Base-by-base conservation (phyloP, 139 green algal species). In the Tetradesmus obliquus region DNA sequence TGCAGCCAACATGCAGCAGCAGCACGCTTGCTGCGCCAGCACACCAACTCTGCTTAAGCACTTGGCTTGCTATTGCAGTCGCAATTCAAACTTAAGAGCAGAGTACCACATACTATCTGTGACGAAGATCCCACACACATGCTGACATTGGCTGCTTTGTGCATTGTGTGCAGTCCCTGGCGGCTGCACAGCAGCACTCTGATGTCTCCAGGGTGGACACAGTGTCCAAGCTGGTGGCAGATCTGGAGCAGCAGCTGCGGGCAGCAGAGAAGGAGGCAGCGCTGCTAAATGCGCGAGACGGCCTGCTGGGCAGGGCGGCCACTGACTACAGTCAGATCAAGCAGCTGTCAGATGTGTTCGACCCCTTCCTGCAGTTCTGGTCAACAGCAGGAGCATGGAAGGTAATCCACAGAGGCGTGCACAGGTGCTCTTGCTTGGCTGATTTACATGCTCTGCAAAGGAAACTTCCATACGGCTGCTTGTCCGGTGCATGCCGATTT, bases 361-460 rank as follows among this genome's bases (percentile, higher is more conserved):
- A 98, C 2, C 97, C 97, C 12, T 98, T 96, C 94, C 79, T 94
- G 45, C 93, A 96, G 84, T 97, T 98, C 91, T 98, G 97, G 97
- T 94, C 88, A 24, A 96, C 93, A 54, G 95, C 95, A 6, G 45
- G 55, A 55, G 81, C 82, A 8, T 97, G 94, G 95, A 91, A 92
- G 92, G 92, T 94, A 22, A 89, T 55, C 53, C 87, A 45, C 32
- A 0, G 32, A 91, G 7, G 9, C 32, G 32, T 45, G 32, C 32
- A 45, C 32, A 45, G 32, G 32, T 45, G 32, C 32, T 45, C 32
- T 45, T 45, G 32, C 32, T 45, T 45, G 32, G 32, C 32, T 45
- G 32, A 45, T 45, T 45, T 45, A 45, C 32, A 45, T 45, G 32
- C 32, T 45, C 32, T 45, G 32, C 32, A 45, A 45, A 45, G 32